Evolutionary conservation across 257 asterid genomes (phyloP).

Genomic region (Solanum pinnatisectum): DNA sequence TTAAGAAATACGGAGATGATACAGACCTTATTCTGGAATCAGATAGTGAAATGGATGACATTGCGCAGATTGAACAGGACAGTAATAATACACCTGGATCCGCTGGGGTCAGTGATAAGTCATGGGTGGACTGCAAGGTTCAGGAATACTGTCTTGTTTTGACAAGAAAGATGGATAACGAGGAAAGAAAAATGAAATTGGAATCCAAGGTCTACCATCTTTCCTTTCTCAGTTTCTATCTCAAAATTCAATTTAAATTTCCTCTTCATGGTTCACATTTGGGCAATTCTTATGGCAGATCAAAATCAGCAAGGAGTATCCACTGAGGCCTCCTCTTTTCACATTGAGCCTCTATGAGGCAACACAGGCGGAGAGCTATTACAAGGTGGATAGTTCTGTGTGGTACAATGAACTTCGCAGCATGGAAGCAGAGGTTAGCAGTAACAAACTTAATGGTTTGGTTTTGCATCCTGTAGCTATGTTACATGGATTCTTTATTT

Average conservation of each 20-base stretch:
- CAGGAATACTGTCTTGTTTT: slow-evolving; percentile 59
- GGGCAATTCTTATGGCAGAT: slow-evolving; percentile 33
- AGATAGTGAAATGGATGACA: slow-evolving; percentile 71
- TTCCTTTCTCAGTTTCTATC: slow-evolving; percentile 1
- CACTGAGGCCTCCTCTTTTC: slow-evolving; percentile 82
- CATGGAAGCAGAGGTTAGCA: slow-evolving; percentile 90
- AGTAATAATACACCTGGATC: slow-evolving; percentile 23
- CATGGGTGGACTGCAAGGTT: slow-evolving; percentile 58
- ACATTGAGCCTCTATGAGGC: slow-evolving; percentile 35
- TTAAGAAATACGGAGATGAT: slow-evolving; percentile 63
- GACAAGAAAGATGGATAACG: slow-evolving; percentile 36
- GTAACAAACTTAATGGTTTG: background rate
- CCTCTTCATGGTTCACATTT: background rate
- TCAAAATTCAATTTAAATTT: background rate
- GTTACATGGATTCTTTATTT: background rate
- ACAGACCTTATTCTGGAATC: slow-evolving; percentile 72
- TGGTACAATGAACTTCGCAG: slow-evolving; percentile 92
- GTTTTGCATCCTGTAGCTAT: background rate
- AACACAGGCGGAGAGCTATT: slow-evolving; percentile 29
- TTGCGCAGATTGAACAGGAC: slow-evolving; percentile 41
- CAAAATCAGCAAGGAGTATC: slow-evolving; percentile 72
- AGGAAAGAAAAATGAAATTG: slow-evolving; percentile 40
- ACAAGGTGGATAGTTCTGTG: slow-evolving; percentile 34
- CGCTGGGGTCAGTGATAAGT: slow-evolving; percentile 12
- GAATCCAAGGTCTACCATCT: slow-evolving; percentile 64